A percentile compares a stretch with the other conserved stretches of the same genome.
Evolutionary conservation across 2,329 filamentous ascomycete genomes (phyloP).

Genomic region (Colletotrichum sansevieriae): DNA sequence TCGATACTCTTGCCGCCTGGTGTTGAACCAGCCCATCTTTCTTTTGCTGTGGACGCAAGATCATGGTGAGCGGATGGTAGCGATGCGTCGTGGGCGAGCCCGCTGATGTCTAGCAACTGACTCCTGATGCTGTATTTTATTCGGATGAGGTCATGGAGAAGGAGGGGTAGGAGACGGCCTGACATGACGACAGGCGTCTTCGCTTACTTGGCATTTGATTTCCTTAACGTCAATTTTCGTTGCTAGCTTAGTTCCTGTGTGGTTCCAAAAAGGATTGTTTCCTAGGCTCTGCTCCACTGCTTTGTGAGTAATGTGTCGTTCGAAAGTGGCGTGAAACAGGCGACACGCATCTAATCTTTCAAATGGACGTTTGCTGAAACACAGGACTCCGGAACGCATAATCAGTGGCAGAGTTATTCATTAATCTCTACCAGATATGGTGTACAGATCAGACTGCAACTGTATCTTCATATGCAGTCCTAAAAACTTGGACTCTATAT

Average conservation of each 20-base stretch:
- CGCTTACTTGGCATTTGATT: slow-evolving; percentile 56
- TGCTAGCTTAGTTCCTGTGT: slow-evolving; percentile 39
- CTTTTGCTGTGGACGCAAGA: slow-evolving; percentile 7
- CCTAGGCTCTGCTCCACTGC: slow-evolving; percentile 1
- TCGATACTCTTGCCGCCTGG: slow-evolving; percentile 42
- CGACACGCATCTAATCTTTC: too few relatives aligned
- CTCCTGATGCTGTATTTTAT: slow-evolving; percentile 55
- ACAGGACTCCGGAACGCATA: neutral
- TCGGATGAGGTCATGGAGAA: slow-evolving; percentile 42
- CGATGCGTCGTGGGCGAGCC: slow-evolving; percentile 11
- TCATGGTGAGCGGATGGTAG: slow-evolving; percentile 7
- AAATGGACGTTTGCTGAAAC: too few relatives aligned
- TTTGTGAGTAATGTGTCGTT: neutral
- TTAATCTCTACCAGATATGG: slow-evolving; percentile 29
- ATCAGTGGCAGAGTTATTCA: neutral
- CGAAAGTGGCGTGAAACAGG: neutral
- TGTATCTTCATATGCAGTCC: slow-evolving; percentile 33
- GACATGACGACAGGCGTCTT: slow-evolving; percentile 46
- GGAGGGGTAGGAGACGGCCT: slow-evolving; percentile 46
- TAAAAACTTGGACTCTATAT: slow-evolving; percentile 37
- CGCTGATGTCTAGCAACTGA: slow-evolving; percentile 20
- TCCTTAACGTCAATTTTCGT: slow-evolving; percentile 48
- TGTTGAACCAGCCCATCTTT: slow-evolving; percentile 5
- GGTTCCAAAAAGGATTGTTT: slow-evolving; percentile 36
- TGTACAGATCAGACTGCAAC: slow-evolving; percentile 35